These are phyloP conservation scores for Atalantia buxifolia DNA, from an alignment of 345 rosid genomes.

Conservation along the genomic window DNA sequence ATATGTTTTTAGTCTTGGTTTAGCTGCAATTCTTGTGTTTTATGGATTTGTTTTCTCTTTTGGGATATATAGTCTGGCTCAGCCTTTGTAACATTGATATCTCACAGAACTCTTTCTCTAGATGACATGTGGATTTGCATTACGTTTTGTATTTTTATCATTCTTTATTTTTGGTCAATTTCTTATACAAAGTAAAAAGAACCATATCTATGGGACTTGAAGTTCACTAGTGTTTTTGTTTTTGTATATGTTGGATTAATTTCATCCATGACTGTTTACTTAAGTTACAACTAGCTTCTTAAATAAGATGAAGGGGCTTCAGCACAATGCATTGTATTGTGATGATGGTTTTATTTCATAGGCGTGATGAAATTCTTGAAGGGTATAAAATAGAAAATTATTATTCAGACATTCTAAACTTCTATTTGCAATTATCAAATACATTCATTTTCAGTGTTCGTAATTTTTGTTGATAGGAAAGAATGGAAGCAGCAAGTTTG, in stretches of 20 bases:
- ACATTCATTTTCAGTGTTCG: neutral
- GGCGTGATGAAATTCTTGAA: neutral
- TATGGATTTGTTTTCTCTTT: neutral
- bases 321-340: neutral
- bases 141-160: neutral
- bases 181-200: neutral
- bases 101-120: neutral
- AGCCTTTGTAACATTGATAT: neutral
- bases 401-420: neutral
- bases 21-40: neutral
- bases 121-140: neutral
- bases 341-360: neutral
- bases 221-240: neutral
- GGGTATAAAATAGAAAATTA: neutral
- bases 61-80: neutral
- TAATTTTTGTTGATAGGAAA: conserved; percentile 60
- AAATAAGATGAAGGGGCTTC: neutral
- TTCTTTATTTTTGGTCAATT: neutral
- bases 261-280: neutral
- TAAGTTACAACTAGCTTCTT: neutral
- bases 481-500: conserved; percentile 76
- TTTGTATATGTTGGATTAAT: neutral
- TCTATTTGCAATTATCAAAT: neutral
- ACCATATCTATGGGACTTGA: neutral
- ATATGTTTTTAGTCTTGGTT: neutral